Conservation (phyloP, 2,329 filamentous ascomycete genomes). For the Alternaria arborescens region DNA sequence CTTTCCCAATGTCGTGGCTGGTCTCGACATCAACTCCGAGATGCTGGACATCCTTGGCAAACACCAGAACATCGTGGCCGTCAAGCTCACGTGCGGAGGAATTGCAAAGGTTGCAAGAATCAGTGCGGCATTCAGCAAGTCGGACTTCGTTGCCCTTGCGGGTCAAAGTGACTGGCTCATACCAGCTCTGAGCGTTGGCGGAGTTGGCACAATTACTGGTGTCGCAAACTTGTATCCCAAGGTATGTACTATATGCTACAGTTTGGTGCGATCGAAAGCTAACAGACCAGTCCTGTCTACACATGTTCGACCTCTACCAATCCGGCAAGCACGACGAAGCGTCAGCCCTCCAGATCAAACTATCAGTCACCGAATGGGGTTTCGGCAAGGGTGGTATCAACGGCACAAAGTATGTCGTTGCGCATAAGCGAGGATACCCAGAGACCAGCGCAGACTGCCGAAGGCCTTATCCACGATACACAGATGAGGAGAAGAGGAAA, state of each 20-base stretch:
- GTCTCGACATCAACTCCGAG: constrained; percentile 56
- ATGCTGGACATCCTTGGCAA: constrained; percentile 48
- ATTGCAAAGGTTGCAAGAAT: constrained; percentile 55
- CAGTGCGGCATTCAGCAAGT: constrained; percentile 48
- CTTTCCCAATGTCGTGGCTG: constrained; percentile 55
- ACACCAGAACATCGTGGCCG: constrained; percentile 50
- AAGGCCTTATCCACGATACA: constrained; percentile 63
- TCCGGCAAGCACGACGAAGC: constrained; percentile 60
- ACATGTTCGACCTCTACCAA: constrained; percentile 58
- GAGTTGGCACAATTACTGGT: constrained; percentile 68
- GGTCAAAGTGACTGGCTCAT: constrained; percentile 60
- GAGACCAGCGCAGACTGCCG: constrained; percentile 62
- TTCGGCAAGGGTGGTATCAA: constrained; percentile 68
- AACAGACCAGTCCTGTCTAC: constrained; percentile 52
- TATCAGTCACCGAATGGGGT: constrained; percentile 64
- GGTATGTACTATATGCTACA: constrained; percentile 23
- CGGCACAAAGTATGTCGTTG: constrained; percentile 68
- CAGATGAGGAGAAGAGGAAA: constrained; percentile 56
- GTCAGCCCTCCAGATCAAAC: constrained; percentile 59
- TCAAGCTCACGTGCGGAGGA: constrained; percentile 51
- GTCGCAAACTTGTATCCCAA: constrained; percentile 70
- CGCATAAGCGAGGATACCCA: constrained; percentile 63
- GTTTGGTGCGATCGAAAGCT: not conserved
- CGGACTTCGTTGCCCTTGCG: constrained; percentile 51
- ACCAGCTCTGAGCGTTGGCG: constrained; percentile 66